A percentile compares a stretch with the other conserved stretches of the same genome.
Conservation (phyloP, 352 stramenopile genomes). For the Phytophthora sp. region DNA sequence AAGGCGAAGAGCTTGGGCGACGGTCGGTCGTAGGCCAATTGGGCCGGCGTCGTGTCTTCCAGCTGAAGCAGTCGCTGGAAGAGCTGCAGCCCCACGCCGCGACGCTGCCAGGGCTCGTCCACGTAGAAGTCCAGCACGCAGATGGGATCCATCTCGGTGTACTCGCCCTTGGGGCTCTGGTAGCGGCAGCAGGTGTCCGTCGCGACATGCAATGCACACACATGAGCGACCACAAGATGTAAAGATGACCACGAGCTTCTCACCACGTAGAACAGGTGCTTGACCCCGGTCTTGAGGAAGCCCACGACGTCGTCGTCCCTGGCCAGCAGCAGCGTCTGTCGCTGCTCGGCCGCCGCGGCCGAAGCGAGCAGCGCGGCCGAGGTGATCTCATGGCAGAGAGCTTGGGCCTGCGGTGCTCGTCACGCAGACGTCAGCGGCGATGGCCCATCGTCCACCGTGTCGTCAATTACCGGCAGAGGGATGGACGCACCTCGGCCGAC, state of each 20-base stretch:
- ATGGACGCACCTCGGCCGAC: constrained; percentile 51
- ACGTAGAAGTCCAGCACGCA: constrained; percentile 88
- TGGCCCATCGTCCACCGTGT: background rate
- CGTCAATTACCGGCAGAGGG: background rate
- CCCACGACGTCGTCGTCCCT: constrained; percentile 40
- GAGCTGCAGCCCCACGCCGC: constrained; percentile 60
- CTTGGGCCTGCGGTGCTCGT: constrained; percentile 49
- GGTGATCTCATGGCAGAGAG: constrained; percentile 68
- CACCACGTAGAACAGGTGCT: constrained; percentile 86
- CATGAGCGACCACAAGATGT: background rate
- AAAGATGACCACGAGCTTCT: background rate
- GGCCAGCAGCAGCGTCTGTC: constrained; percentile 52
- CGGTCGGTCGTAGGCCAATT: constrained; percentile 80
- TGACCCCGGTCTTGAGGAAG: constrained; percentile 69
- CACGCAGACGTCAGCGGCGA: constrained; percentile 6
- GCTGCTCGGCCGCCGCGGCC: constrained; percentile 31
- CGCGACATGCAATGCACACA: background rate
- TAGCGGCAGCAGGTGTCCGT: constrained; percentile 15
- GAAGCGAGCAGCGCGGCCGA: constrained; percentile 47
- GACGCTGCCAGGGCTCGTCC: constrained; percentile 53
- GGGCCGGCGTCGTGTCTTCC: constrained; percentile 14
- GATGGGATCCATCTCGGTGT: constrained; percentile 73
- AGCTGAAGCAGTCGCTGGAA: constrained; percentile 70
- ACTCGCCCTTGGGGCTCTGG: constrained; percentile 62
- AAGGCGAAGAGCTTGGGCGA: constrained; percentile 85